Conservation (phyloP, 1,284 basidiomycete genomes). For the Ustilago curta region DNA sequence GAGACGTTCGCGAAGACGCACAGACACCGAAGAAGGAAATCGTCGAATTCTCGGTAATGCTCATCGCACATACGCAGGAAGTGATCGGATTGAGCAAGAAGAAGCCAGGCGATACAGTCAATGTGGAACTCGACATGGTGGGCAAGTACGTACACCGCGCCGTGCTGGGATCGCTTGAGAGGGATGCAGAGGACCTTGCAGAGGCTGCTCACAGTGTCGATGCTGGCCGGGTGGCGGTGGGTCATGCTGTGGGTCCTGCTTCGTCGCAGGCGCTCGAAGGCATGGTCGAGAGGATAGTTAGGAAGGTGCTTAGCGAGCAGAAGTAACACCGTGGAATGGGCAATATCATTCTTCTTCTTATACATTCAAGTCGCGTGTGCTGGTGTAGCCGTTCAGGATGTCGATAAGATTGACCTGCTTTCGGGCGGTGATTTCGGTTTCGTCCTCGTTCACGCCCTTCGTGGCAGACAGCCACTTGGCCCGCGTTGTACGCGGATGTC, state of each 20-base stretch:
- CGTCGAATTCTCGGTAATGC: slow-evolving; percentile 68
- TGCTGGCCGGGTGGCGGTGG: slow-evolving; percentile 34
- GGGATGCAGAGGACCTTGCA: slow-evolving; percentile 36
- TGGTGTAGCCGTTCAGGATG: slow-evolving; percentile 5
- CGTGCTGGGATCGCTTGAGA: slow-evolving; percentile 52
- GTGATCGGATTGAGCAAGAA: slow-evolving; percentile 64
- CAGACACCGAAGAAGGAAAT: slow-evolving; percentile 50
- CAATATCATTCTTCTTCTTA: not conserved
- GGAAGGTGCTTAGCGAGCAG: slow-evolving; percentile 49
- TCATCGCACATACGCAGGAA: slow-evolving; percentile 68
- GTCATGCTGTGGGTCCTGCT: slow-evolving; percentile 28
- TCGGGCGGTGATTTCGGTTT: not conserved
- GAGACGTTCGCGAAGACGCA: slow-evolving; percentile 41
- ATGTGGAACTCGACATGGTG: slow-evolving; percentile 69
- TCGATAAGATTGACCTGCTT: slow-evolving; percentile 13
- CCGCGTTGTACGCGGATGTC: not conserved
- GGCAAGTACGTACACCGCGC: slow-evolving; percentile 67
- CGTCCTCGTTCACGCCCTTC: not conserved
- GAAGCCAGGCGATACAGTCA: slow-evolving; percentile 64
- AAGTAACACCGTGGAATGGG: slow-evolving; percentile 16
- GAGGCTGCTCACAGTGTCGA: slow-evolving; percentile 31
- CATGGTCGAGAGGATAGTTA: slow-evolving; percentile 52
- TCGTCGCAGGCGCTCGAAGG: slow-evolving; percentile 46
- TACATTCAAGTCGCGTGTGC: not conserved
- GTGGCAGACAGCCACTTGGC: not conserved